Conservation (phyloP, 2,329 filamentous ascomycete species). For the Biscogniauxia mediterranea region DNA sequence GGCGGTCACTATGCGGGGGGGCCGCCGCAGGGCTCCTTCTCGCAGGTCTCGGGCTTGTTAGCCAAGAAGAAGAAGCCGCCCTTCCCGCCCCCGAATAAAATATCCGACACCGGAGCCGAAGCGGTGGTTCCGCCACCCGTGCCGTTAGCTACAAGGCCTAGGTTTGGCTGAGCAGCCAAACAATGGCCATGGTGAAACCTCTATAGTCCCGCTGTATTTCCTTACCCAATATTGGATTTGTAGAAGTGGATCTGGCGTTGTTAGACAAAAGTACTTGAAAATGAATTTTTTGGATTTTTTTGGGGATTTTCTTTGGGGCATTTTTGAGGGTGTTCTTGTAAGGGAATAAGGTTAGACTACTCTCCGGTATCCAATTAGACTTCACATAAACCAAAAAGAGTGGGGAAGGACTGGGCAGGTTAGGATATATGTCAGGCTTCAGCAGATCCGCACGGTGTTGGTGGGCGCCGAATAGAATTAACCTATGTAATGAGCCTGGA, state of each 20-base stretch:
- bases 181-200: neutral
- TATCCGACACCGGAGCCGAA: slow-evolving; percentile 28
- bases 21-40: slow-evolving; percentile 2
- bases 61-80: slow-evolving; percentile 53
- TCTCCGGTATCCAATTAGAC: neutral
- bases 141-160: slow-evolving; percentile 50
- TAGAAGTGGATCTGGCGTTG: neutral
- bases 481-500: slow-evolving; percentile 21
- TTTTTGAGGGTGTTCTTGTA: neutral
- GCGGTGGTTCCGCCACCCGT: slow-evolving; percentile 51
- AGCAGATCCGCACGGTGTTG: slow-evolving; percentile 10
- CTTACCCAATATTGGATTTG: neutral
- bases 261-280: neutral
- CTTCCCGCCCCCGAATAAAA: slow-evolving; percentile 48
- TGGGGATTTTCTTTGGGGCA: too few relatives aligned
- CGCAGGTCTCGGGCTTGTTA: slow-evolving; percentile 13
- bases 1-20: neutral
- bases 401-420: slow-evolving; percentile 1
- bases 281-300: too few relatives aligned
- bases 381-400: slow-evolving; percentile 1
- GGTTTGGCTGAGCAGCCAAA: slow-evolving; percentile 29
- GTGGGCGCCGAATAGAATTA: slow-evolving; percentile 20
- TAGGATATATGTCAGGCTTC: slow-evolving; percentile 13
- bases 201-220: neutral
- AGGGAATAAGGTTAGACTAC: neutral